A percentile compares a stretch with the other conserved stretches of the same genome.
These are phyloP conservation scores for Santalum album DNA, from an alignment of 164 flowering plant genomes.

Conservation along the genomic window DNA sequence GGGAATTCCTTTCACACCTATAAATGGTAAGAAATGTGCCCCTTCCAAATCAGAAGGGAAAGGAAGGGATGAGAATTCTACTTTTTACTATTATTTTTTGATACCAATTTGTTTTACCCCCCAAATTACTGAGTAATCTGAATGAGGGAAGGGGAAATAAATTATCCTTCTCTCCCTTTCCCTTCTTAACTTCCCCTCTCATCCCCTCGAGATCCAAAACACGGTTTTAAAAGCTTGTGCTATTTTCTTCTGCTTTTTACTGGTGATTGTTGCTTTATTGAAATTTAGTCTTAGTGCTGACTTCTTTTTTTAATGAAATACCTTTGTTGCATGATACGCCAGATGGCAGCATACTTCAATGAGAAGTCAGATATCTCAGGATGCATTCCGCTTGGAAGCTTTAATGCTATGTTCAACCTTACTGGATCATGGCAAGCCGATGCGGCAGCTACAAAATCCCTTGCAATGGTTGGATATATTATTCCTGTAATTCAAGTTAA, in stretches of 20 bases:
- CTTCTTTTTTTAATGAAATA: constrained; percentile 1
- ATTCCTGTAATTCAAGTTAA: constrained; percentile 52
- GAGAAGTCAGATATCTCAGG: constrained; percentile 57
- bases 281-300: background rate
- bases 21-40: too few species aligned
- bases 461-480: constrained; percentile 78
- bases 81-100: too few species aligned
- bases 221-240: too few species aligned
- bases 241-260: background rate
- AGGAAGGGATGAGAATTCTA: too few species aligned
- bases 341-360: constrained; percentile 90
- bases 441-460: constrained; percentile 81
- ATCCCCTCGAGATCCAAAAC: too few species aligned
- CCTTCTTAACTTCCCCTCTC: too few species aligned
- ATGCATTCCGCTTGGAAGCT: constrained; percentile 76
- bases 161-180: too few species aligned
- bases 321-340: constrained; percentile 21
- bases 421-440: constrained; percentile 85
- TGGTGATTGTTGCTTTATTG: background rate
- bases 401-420: constrained; percentile 94
- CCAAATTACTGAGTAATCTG: too few species aligned
- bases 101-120: too few species aligned
- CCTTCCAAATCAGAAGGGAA: too few species aligned
- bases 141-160: too few species aligned
- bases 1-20: too few species aligned